These are phyloP conservation scores for Macrolepiota albuminosa DNA, from an alignment of 768 basidiomycete species.

Conservation along the genomic window DNA sequence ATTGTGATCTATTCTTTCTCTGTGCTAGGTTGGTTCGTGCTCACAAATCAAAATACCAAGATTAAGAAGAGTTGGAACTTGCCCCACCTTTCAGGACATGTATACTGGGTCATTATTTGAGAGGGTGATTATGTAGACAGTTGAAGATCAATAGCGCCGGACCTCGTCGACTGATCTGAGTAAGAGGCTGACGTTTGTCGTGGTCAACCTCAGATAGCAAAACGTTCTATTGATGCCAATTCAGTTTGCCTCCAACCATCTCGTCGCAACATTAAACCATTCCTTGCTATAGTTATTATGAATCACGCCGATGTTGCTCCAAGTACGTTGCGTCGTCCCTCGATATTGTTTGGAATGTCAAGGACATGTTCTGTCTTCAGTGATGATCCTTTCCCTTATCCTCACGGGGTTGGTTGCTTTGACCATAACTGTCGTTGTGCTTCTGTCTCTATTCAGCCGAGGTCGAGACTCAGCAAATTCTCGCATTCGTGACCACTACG, in stretches of 20 bases:
- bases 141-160: not conserved
- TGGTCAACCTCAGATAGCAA: not conserved
- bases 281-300: not conserved
- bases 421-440: constrained; percentile 6
- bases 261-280: not conserved
- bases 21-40: constrained; percentile 26
- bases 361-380: not conserved
- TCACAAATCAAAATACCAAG: constrained; percentile 35
- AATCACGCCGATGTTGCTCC: not conserved
- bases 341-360: not conserved
- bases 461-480: not conserved
- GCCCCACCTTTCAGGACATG: constrained; percentile 39
- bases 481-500: not conserved
- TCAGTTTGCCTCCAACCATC: not conserved
- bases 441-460: constrained; percentile 7
- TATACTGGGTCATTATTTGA: constrained; percentile 14
- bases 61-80: constrained; percentile 20
- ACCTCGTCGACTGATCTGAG: not conserved
- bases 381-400: constrained; percentile 10
- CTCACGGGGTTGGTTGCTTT: constrained; percentile 7
- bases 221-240: not conserved
- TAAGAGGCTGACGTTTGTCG: not conserved
- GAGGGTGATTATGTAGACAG: not conserved
- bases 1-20: too few species aligned
- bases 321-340: not conserved